Evolutionary conservation across 371 early-diverging fungal genomes (phyloP), one percentile per base, ranked within the genome.

Genomic region (Mucor irregularis): DNA sequence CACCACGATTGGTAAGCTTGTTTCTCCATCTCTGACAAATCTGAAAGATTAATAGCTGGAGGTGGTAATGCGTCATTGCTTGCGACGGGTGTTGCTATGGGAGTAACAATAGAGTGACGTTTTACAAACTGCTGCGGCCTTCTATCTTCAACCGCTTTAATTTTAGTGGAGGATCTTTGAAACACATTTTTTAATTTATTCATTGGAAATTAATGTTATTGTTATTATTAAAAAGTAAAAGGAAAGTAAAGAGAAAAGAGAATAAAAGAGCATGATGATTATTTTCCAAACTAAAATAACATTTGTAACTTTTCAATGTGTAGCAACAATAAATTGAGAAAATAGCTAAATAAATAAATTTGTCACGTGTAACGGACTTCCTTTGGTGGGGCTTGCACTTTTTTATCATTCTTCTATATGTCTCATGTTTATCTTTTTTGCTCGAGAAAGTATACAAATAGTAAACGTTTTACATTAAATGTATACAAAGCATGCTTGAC

Each of bases 1-100:
- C 74, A 78, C 78, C 78, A 78, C 13, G 75, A 63, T 22, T 48
- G 53, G 49, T 76, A 76, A n/a, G 69, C 66, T 5, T 38, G 37
- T 37, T 52, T 64, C 29, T 77, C 77, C 33, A 42, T 42, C n/a
- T 69, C 68, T 22, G 74, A 71, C 25, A 73, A 53, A 17, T 74
- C 71, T 37, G 53, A 56, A 22, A 65, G 53, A 28, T 31, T 26
- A 22, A 74, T 56, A 14, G 61, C 43, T 13, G 74, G 74, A 31
- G 67, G 46, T 19, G 51, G 38, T 42, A 35, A 35, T 11, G 24
- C 25, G 26, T 5, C 28, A n/a, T 13, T 26, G 5, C 10, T 44
- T 16, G 24, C 21, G 5, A 42, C 10, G n/a, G 48, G 26, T 22
- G 54, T 14, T 43, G 49, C 29, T 53, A 47, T 26, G 8, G 43